Percentiles rank a stretch among this genome's conserved stretches.
These are phyloP conservation scores for Hanseniaspora thailandica DNA, from an alignment of 805 yeast genomes.

Conservation along the genomic window DNA sequence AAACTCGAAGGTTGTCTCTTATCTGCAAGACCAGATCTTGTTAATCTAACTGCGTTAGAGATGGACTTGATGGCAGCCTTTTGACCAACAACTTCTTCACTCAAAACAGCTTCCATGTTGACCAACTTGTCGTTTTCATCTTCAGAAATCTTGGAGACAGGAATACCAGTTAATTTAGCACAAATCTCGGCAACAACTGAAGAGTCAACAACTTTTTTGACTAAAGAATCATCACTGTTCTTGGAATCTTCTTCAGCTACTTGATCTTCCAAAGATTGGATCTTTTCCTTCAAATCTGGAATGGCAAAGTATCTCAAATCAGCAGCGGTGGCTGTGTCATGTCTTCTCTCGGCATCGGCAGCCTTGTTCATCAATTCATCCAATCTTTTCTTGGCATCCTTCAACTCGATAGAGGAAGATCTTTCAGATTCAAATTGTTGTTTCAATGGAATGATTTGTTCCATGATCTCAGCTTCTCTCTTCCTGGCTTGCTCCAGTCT, in stretches of 20 bases:
- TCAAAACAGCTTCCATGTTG: slow-evolving; percentile 80
- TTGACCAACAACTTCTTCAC: slow-evolving; percentile 86
- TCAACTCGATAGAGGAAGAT: slow-evolving; percentile 81
- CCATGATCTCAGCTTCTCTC: slow-evolving; percentile 72
- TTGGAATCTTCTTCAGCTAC: slow-evolving; percentile 66
- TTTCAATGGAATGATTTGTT: slow-evolving; percentile 70
- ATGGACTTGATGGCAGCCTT: slow-evolving; percentile 92
- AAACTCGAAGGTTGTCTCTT: slow-evolving; percentile 96
- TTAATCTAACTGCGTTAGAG: slow-evolving; percentile 82
- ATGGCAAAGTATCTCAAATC: slow-evolving; percentile 95
- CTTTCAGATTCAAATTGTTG: slow-evolving; percentile 79
- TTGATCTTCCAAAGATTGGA: slow-evolving; percentile 58
- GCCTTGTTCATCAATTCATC: slow-evolving; percentile 92
- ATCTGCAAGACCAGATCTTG: slow-evolving; percentile 88
- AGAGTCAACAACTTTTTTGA: slow-evolving; percentile 80
- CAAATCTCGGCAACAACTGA: slow-evolving; percentile 95
- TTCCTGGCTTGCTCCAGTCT: slow-evolving; percentile 69
- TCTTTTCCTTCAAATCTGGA: slow-evolving; percentile 75
- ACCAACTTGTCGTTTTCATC: slow-evolving; percentile 90
- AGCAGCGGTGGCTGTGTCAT: slow-evolving; percentile 87
- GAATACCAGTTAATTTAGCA: slow-evolving; percentile 92
- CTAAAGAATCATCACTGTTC: slow-evolving; percentile 50
- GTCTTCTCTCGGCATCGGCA: slow-evolving; percentile 90
- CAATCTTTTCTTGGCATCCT: slow-evolving; percentile 74
- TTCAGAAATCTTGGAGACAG: slow-evolving; percentile 85